Percentiles rank a stretch among this genome's conserved stretches.
These are phyloP conservation scores for Plasmopara muralis DNA, from an alignment of 352 stramenopile species.

Conservation along the genomic window DNA sequence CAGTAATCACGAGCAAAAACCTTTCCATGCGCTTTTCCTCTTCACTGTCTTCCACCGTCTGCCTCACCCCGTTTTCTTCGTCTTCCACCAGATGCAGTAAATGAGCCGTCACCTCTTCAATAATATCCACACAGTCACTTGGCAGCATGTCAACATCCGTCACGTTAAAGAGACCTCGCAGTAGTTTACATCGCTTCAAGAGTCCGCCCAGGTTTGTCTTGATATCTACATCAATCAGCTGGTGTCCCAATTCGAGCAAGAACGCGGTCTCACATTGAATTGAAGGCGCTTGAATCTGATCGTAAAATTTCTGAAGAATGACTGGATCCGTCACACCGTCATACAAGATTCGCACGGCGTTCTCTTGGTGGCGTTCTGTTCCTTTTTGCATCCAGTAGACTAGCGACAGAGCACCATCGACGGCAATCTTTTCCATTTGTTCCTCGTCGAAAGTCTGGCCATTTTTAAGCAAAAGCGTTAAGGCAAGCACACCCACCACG, in stretches of 20 bases:
- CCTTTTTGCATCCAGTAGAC: conserved; percentile 84
- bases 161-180: conserved; percentile 47
- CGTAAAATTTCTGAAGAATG: conserved; percentile 49
- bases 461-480: conserved; percentile 61
- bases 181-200: conserved; percentile 59
- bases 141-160: conserved; percentile 36
- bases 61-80: conserved; percentile 12
- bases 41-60: conserved; percentile 11
- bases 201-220: conserved; percentile 41
- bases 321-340: conserved; percentile 46
- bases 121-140: conserved; percentile 45
- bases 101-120: conserved; percentile 54
- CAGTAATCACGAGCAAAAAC: conserved; percentile 31
- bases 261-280: conserved; percentile 55
- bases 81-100: conserved; percentile 35
- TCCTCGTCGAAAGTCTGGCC: conserved; percentile 39
- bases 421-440: conserved; percentile 72
- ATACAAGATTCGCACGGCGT: conserved; percentile 63
- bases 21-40: conserved; percentile 10
- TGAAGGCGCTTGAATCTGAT: conserved; percentile 42
- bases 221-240: conserved; percentile 64
- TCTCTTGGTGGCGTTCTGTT: conserved; percentile 75
- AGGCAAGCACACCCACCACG: conserved; percentile 59
- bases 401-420: conserved; percentile 57
- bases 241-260: conserved; percentile 53